These are phyloP conservation scores for Pleurotus salmoneostramineus DNA, from an alignment of 768 basidiomycete genomes.

Conservation along the genomic window DNA sequence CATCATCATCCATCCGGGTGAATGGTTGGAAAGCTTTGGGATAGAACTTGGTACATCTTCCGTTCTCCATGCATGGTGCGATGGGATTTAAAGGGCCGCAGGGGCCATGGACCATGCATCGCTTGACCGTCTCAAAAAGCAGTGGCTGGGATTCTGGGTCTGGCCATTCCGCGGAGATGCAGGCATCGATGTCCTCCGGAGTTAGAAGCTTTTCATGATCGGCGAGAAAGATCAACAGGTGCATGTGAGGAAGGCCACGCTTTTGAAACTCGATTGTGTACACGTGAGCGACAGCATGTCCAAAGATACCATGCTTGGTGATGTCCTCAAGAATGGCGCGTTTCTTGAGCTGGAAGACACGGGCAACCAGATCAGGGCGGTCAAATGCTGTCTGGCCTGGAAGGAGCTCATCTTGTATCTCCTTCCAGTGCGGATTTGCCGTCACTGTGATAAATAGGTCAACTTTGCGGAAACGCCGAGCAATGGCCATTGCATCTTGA, in stretches of 20 bases:
- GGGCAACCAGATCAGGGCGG: slow-evolving; percentile 44
- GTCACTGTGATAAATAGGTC: slow-evolving; percentile 54
- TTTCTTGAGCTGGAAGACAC: slow-evolving; percentile 43
- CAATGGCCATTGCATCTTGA: slow-evolving; percentile 28
- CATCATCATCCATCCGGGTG: slow-evolving; percentile 33
- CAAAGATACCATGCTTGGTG: slow-evolving; percentile 34
- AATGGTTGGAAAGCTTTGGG: slow-evolving; percentile 31
- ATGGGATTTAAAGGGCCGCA: slow-evolving; percentile 29
- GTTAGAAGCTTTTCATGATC: slow-evolving; percentile 21
- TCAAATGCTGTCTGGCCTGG: slow-evolving; percentile 34
- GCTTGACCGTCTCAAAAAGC: slow-evolving; percentile 35
- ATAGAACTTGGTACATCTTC: slow-evolving; percentile 37
- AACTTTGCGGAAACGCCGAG: slow-evolving; percentile 25
- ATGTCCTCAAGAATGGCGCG: slow-evolving; percentile 33
- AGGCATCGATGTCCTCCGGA: slow-evolving; percentile 31
- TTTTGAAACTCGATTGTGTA: slow-evolving; percentile 38
- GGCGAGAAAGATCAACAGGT: slow-evolving; percentile 38
- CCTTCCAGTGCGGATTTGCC: slow-evolving; percentile 46
- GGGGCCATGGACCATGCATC: slow-evolving; percentile 46
- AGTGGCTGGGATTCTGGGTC: slow-evolving; percentile 31
- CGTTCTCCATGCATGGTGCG: slow-evolving; percentile 37
- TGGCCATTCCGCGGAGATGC: slow-evolving; percentile 39
- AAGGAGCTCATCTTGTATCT: slow-evolving; percentile 34
- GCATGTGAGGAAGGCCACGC: slow-evolving; percentile 34
- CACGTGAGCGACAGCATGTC: slow-evolving; percentile 33